Percentiles rank a stretch among this genome's conserved stretches.
These are phyloP conservation scores for Coniferiporia sulphurascens DNA, from an alignment of 1,284 basidiomycete species.

Conservation along the genomic window DNA sequence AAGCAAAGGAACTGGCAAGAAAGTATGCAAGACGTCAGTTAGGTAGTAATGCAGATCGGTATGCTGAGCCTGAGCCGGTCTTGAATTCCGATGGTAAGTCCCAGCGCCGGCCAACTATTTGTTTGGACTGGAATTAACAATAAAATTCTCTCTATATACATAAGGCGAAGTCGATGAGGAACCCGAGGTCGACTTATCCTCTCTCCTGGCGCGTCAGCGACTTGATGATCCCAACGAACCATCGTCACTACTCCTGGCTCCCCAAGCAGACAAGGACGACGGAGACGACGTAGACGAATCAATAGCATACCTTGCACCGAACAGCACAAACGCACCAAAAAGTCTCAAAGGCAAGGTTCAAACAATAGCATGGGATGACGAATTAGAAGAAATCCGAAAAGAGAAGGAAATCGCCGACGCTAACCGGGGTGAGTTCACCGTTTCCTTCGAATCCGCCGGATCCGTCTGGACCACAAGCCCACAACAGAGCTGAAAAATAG, in stretches of 20 bases:
- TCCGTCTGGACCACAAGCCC: neutral
- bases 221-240: slow-evolving; percentile 37
- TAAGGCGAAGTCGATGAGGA: slow-evolving; percentile 63
- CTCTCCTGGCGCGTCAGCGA: slow-evolving; percentile 59
- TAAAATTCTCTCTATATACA: neutral
- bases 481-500: slow-evolving; percentile 59
- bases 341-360: slow-evolving; percentile 55
- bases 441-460: neutral
- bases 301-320: slow-evolving; percentile 45
- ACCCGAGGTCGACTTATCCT: slow-evolving; percentile 67
- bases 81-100: slow-evolving; percentile 61
- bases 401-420: slow-evolving; percentile 72
- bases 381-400: slow-evolving; percentile 55
- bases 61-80: slow-evolving; percentile 59
- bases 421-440: slow-evolving; percentile 48
- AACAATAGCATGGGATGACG: slow-evolving; percentile 60
- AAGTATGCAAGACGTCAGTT: slow-evolving; percentile 56
- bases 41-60: slow-evolving; percentile 65
- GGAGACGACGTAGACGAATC: slow-evolving; percentile 57
- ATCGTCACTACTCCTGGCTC: slow-evolving; percentile 23
- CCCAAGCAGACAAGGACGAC: slow-evolving; percentile 34
- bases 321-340: slow-evolving; percentile 20
- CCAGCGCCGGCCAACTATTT: neutral
- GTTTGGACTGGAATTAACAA: neutral
- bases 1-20: slow-evolving; percentile 39